These are phyloP conservation scores for Paecilomyces fulvus DNA, from an alignment of 2,329 filamentous ascomycete species.

Conservation along the genomic window DNA sequence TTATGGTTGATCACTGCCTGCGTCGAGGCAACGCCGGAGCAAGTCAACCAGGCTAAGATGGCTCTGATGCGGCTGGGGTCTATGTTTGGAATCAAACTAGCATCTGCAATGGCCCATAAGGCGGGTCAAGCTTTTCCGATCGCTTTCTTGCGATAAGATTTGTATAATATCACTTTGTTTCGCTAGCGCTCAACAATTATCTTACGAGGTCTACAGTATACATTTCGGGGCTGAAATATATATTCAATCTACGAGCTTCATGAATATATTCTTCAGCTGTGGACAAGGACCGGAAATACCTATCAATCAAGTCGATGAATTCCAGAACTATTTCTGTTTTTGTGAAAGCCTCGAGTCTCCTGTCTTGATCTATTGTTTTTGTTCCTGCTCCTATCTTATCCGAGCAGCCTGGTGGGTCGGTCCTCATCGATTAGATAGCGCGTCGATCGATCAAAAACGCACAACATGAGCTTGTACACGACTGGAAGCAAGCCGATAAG, in stretches of 20 bases:
- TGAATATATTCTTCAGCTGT: too few species aligned
- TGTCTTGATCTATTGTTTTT: too few species aligned
- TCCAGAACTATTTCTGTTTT: too few species aligned
- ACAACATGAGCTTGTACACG: background rate
- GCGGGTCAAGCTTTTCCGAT: background rate
- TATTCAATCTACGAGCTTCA: too few species aligned
- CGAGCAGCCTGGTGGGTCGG: background rate
- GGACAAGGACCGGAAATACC: too few species aligned
- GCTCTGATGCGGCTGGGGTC: conserved; percentile 21
- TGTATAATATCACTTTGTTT: background rate
- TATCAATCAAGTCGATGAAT: too few species aligned
- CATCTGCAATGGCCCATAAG: conserved; percentile 18
- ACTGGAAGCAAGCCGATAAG: background rate
- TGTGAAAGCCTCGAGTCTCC: too few species aligned
- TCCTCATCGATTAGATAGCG: background rate
- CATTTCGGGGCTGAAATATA: background rate
- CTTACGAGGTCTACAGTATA: background rate
- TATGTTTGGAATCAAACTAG: conserved; percentile 26
- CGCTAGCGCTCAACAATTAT: too few species aligned
- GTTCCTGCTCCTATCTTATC: background rate
- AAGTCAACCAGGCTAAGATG: conserved; percentile 19
- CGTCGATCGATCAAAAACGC: background rate
- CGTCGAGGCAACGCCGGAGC: conserved; percentile 22
- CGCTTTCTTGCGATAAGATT: background rate
- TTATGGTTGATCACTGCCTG: conserved; percentile 28